Conservation (phyloP, 768 basidiomycete genomes). For the Boletellus sp. region DNA sequence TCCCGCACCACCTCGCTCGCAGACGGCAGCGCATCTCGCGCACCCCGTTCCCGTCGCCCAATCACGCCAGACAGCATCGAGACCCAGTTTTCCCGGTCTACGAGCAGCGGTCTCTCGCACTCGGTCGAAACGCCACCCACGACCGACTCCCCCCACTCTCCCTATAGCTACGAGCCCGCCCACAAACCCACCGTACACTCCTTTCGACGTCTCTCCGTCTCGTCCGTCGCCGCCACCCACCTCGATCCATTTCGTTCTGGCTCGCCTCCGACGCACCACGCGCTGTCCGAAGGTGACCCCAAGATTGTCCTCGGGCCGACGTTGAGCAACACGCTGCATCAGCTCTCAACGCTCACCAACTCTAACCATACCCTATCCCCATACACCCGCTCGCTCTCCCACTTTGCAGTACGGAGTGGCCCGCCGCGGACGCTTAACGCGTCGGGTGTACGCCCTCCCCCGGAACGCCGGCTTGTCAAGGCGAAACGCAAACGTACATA, state of each 20-base stretch:
- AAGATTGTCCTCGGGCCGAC: constrained; percentile 64
- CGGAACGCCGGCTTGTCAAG: constrained; percentile 57
- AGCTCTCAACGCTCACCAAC: constrained; percentile 79
- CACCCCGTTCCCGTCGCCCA: constrained; percentile 15
- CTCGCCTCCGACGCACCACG: constrained; percentile 33
- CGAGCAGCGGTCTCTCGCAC: constrained; percentile 40
- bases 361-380: constrained; percentile 95
- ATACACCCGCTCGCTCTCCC: constrained; percentile 84
- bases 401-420: constrained; percentile 89
- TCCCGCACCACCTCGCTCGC: constrained; percentile 38
- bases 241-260: constrained; percentile 33
- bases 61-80: constrained; percentile 49
- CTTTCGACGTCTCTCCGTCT: constrained; percentile 34
- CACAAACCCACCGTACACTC: constrained; percentile 16
- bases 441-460: constrained; percentile 31
- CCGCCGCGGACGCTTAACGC: constrained; percentile 53
- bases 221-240: constrained; percentile 23
- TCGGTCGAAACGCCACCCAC: constrained; percentile 48
- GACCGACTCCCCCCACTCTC: constrained; percentile 24
- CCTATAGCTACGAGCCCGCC: constrained; percentile 15
- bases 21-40: constrained; percentile 42
- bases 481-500: constrained; percentile 76
- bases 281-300: constrained; percentile 40
- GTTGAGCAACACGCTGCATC: constrained; percentile 74
- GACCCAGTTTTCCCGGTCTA: constrained; percentile 49